Evolutionary conservation across 768 basidiomycete species (phyloP), one percentile per base, ranked within the genome.

Genomic region (Cystobasidium tubakii): DNA sequence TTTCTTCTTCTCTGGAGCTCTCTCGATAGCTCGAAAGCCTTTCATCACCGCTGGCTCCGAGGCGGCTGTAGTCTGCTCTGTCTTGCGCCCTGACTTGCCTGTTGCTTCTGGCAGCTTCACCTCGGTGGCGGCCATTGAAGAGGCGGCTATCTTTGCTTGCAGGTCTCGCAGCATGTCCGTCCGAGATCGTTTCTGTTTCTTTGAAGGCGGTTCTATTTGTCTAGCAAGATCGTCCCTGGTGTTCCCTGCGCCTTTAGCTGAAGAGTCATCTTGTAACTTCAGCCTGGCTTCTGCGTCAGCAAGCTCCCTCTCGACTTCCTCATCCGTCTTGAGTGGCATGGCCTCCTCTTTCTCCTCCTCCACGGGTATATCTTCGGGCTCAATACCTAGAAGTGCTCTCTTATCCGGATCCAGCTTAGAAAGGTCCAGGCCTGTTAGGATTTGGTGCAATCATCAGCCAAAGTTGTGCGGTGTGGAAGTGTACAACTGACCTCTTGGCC

Each of bases 301-400:
- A 21, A 71, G 69, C 69, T 71, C 69, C 17, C 33, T 53, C 34
- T 71, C 69, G n/a, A 71, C 29, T 53, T 71, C 69, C 29, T 71
- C 69, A 7, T 71, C 69, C 7, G 69, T 71, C 54, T 71, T 71
- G 25, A 29, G 33, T 12, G 69, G 69, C 10, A 67, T 2, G 4
- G 9, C 33, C 27, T 67, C 44, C 2, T 34, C 33, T 33, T 54
- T 54, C 15, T 3, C 15, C 3, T 55, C 54, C 10, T 60, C 69
- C 34, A 33, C 12, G 10, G 12, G 46, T n/a, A 65, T 21, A 1
- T 67, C 66, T 12, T 34, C 63, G 13, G 25, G 10, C n/a, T 67
- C 50, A 33, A 25, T 50, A 31, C 66, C 66, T 12, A 67, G 29
- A 4, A 67, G 66, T 46, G 66, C 66, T 31, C 66, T 43, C 50